Evolutionary conservation across 805 yeast species (phyloP).

Genomic region (Candida patagonica): DNA sequence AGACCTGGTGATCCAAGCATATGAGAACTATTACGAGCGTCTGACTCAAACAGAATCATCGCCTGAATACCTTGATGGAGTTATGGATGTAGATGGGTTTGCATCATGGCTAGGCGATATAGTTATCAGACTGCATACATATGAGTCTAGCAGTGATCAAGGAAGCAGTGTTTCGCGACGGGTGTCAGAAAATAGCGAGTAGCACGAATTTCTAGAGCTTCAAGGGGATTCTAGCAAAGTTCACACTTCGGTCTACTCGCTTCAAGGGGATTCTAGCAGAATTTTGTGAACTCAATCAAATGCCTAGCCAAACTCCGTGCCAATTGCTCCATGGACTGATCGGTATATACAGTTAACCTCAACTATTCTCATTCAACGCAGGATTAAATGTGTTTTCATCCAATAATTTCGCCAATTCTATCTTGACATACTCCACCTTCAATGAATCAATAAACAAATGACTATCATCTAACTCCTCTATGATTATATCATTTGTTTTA

Average conservation of each 20-base stretch:
- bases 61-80: constrained; percentile 32
- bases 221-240: neutral
- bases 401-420: constrained; percentile 63
- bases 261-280: neutral
- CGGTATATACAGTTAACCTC: too few species aligned
- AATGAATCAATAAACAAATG: constrained; percentile 75
- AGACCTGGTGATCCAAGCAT: constrained; percentile 48
- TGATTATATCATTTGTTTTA: constrained; percentile 59
- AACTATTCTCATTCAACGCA: constrained; percentile 42
- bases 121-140: constrained; percentile 15
- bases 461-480: constrained; percentile 82
- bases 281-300: neutral
- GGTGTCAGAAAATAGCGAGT: too few species aligned
- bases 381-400: constrained; percentile 84
- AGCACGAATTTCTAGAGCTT: too few species aligned
- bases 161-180: too few species aligned
- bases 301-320: neutral
- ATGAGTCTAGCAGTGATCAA: too few species aligned
- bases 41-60: constrained; percentile 22
- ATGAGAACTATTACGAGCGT: constrained; percentile 42
- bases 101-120: constrained; percentile 38
- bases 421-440: constrained; percentile 66
- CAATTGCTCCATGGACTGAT: too few species aligned
- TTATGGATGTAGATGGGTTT: constrained; percentile 60
- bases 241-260: neutral